phyloP scores from a whole-genome alignment of 2,329 filamentous ascomycete genomes.

The Penicillium sclerotigenum region DNA sequence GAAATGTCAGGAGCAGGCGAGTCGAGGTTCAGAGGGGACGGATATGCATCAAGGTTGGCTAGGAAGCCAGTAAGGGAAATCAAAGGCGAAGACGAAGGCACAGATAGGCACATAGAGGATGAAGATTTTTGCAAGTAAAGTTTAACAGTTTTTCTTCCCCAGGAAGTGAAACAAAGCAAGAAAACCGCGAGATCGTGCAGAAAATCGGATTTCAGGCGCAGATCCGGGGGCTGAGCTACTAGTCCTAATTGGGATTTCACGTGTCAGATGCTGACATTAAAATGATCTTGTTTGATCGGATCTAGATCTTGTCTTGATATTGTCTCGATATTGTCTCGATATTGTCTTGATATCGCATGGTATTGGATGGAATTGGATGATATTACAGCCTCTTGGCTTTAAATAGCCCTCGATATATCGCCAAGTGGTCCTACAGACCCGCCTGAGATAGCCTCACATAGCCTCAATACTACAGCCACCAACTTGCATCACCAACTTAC shows the following conservation, averaged over 20 bases:
- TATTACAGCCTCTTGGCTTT: neutral
- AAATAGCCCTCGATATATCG: neutral
- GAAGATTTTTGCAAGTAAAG: neutral
- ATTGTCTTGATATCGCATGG: neutral
- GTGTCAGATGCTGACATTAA: conserved; percentile 15
- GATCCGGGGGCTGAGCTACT: conserved; percentile 21
- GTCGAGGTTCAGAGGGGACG: conserved; percentile 15
- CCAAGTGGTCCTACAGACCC: neutral
- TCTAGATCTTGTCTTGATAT: neutral
- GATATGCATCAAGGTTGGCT: conserved; percentile 20
- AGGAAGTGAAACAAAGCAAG: conserved; percentile 10
- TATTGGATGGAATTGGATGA: neutral
- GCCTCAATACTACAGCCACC: neutral
- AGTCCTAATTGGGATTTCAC: conserved; percentile 21
- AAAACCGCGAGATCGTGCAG: conserved; percentile 5
- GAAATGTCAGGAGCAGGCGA: conserved; percentile 14
- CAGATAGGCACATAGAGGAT: conserved; percentile 41
- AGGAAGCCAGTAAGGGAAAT: conserved; percentile 31
- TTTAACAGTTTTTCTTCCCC: conserved; percentile 4
- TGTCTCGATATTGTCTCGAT: no score
- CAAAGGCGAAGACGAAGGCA: conserved; percentile 24
- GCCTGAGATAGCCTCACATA: neutral
- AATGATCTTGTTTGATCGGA: conserved; percentile 3
- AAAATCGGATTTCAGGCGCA: conserved; percentile 22
- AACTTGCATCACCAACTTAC: neutral